Base-by-base conservation (phyloP, 805 yeast genomes). In the Cyberlindnera mississippiensis region DNA sequence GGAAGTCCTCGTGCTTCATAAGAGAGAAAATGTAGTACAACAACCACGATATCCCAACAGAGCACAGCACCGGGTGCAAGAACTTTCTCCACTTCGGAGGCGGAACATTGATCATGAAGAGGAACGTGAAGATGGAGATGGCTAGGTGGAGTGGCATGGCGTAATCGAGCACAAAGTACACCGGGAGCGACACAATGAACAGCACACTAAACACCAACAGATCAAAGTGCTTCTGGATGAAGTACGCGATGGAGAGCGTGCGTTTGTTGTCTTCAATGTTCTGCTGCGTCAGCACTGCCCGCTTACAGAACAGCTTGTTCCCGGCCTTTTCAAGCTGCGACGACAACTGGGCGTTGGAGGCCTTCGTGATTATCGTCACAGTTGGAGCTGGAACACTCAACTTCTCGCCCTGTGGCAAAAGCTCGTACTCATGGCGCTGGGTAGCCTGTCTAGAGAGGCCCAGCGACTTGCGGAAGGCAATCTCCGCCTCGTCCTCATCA, bases 21-120 rank as follows among this genome's bases (percentile, higher is more conserved):
- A 77, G 52, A 4, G 80, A 72, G 13, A 82, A 73, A 9, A 85
- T 71, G 56, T 75, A 82, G 51, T 78, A 80, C 11, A 79, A 68
- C 20, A 85, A 66, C 53, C 83, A 68, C n/a, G 82, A 74, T n/a
- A 73, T 52, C 1, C 75, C 79, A 6, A 87, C 82, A 47, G 81
- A 76, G 24, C 82, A 67, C 37, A 85, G 63, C 27, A 85, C 83
- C 0, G 95, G 95, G 55, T 85, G 93, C 13, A 84, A 68, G 37
- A 67, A 73, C 56, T 63, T 71, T 56, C 69, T 72, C 63, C 53
- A 73, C 44, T 53, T 67, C 18, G 65, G 76, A 52, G 79, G 81
- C 29, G 71, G 61, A 1, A 50, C 51, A 28, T 59, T 58, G 28
- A 75, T 54, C 28, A 81, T 76, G 10, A 67, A 49, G 45, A 73